Base-by-base conservation (phyloP, 805 yeast genomes). In the Ogataea kodamae region DNA sequence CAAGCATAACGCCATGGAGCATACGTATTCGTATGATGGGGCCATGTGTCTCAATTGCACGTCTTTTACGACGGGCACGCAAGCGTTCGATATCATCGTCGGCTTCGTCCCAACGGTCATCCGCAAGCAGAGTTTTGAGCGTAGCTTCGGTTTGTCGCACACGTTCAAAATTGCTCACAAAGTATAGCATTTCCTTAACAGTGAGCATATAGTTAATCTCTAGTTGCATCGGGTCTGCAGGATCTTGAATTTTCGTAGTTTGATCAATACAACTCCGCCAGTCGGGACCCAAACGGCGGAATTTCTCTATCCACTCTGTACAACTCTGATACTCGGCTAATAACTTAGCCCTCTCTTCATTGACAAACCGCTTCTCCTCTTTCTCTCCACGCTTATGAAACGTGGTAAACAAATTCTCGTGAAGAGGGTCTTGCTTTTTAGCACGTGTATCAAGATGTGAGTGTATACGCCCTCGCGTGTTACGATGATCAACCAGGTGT, bases 351-450 rank as follows among this genome's bases (percentile, higher is more conserved):
- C 72, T 61, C 44, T 82, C 89, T 2, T 70, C 61, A 21, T 64
- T 64, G 18, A 66, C 59, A 72, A 80, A 76, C 28, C 74, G 66
- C 39, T 69, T 70, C 54, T 84, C 95, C 33, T 78, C 79, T 35
- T 72, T 72, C 42, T 71, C 74, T 76, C 81, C 74, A 23, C 72
- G 65, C 25, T 67, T 67, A 56, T 82, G 89, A 46, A 68, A 73
- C 9, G 61, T 41, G 18, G 54, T 48, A 50, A 62, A 78, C 9
- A 61, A 12, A 0, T 52, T 45, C 50, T 76, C 81, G 1, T 55
- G 46, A 29, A 83, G 57, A 4, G 77, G 74, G 46, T 74, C 80
- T 7, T 29, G 20, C 17, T 33, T 11, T 18, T 18, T 11, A 12
- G 28, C n/a, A 17, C 25, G 14, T 9, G 20, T 5, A 14, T n/a